Evolutionary conservation across 2,329 filamentous ascomycete genomes (phyloP).

Genomic region (Phoma sp.): DNA sequence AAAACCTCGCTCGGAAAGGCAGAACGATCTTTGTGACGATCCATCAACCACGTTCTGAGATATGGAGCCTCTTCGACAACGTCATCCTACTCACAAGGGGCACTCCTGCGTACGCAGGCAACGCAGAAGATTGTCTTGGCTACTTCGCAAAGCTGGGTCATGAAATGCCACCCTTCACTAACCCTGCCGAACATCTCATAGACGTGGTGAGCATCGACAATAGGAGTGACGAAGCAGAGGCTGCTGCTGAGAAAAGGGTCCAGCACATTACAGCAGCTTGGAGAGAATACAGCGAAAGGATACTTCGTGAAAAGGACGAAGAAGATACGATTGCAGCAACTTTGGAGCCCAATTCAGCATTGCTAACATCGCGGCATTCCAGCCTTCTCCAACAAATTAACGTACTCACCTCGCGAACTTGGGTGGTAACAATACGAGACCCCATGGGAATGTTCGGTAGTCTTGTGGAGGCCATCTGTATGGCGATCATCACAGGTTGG

Average conservation of each 20-base stretch:
- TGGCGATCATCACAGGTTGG: constrained; percentile 75
- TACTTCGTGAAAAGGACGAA: constrained; percentile 20
- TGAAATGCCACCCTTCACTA: constrained; percentile 72
- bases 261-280: constrained; percentile 67
- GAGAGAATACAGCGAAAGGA: constrained; percentile 45
- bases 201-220: constrained; percentile 78
- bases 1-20: constrained; percentile 69
- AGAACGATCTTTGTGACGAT: constrained; percentile 76
- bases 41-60: constrained; percentile 78
- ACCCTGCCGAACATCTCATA: constrained; percentile 78
- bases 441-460: constrained; percentile 76
- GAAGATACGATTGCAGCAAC: constrained; percentile 1
- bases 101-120: constrained; percentile 71
- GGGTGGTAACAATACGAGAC: constrained; percentile 76
- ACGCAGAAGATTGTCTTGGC: constrained; percentile 61
- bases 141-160: constrained; percentile 70
- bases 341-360: constrained; percentile 15
- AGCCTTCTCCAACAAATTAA: constrained; percentile 66
- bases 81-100: constrained; percentile 72
- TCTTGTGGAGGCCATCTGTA: constrained; percentile 70
- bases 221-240: constrained; percentile 69
- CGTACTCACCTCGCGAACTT: constrained; percentile 71
- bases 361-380: constrained; percentile 52
- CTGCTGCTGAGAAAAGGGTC: constrained; percentile 64
- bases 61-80: constrained; percentile 78